Evolutionary conservation across 2,329 filamentous ascomycete genomes (phyloP), one percentile per base, ranked within the genome.

Genomic region (Emmonsia crescens): DNA sequence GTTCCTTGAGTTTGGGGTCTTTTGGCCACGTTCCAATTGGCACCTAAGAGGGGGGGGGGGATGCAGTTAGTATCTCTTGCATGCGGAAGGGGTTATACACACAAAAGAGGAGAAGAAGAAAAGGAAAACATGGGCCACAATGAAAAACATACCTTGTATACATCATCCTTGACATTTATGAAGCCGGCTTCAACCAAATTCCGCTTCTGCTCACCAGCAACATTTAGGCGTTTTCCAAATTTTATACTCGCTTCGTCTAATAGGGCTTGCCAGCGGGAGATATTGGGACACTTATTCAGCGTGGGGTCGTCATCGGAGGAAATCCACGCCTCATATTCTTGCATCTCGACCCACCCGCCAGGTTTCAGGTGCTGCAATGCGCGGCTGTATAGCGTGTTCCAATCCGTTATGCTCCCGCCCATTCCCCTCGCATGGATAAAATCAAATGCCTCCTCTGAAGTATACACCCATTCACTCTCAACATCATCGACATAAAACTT

Each of bases 1-100:
- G 66, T 59, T 81, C 75, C 67, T 82, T 83, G 58, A 78, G 74
- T 29, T 75, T 73, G 8, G 72, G 71, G 40, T 80, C 77, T 55
- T 75, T 77, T 0, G 79, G 78, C 72, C 72, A 74, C 8, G 67
- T 63, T 4, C 72, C 72, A 16, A 74, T 63, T 2, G 70, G 70
- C 16, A 48, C 16, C 21, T 58, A 29, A 4, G n/a, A 9, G 33
- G n/a, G 21, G 8, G n/a, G 19, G 33, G n/a, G 21, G 8, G 29
- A 38, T 31, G 8, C 29, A 27, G 31, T 57, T 42, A 57, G 54
- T 42, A 40, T 57, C 19, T 24, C n/a, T 40, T 5, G 29, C 9
- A 21, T 44, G 36, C 10, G 27, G 24, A 57, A 57, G 0, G 52
- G 31, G 5, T 33, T 55, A 33, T n/a, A 5, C 21, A 44, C n/a